Percentiles rank a stretch among this genome's conserved stretches.
Conservation (phyloP, 495 filamentous ascomycete genomes). For the Neurospora hispaniola region DNA sequence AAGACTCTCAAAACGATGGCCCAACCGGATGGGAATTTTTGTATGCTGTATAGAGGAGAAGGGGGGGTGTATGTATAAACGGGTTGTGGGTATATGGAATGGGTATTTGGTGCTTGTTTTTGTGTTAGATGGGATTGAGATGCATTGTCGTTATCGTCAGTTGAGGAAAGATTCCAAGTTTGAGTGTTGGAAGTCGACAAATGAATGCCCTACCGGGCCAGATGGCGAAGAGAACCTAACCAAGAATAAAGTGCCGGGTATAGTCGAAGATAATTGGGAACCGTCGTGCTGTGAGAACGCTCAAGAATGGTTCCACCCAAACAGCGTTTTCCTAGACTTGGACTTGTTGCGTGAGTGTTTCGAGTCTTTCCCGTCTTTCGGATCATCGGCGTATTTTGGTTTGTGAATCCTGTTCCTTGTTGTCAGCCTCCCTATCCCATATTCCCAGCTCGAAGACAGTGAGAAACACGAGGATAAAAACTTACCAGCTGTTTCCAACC, state of each 20-base stretch:
- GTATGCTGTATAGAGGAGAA: neutral
- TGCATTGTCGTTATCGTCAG: neutral
- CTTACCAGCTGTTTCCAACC: constrained; percentile 95
- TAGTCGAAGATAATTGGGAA: neutral
- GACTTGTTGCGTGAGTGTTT: constrained; percentile 36
- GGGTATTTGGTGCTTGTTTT: neutral
- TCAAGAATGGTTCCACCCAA: constrained; percentile 20
- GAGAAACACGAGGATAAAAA: constrained; percentile 1
- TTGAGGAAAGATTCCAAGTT: neutral
- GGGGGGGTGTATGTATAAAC: neutral
- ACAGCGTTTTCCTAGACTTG: constrained; percentile 32
- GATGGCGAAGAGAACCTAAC: neutral
- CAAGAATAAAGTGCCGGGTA: neutral
- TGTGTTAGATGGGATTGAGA: neutral
- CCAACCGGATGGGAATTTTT: neutral
- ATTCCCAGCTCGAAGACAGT: neutral
- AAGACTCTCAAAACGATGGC: neutral
- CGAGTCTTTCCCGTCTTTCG: constrained; percentile 15
- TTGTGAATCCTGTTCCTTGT: constrained; percentile 70
- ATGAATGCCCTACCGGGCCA: neutral
- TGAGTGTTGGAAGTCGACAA: neutral
- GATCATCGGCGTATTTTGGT: constrained; percentile 70
- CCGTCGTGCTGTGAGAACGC: neutral
- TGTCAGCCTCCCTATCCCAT: neutral
- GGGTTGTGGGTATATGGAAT: neutral